Conservation (phyloP, 371 early-diverging fungal species). For the Mortierella sp. region DNA sequence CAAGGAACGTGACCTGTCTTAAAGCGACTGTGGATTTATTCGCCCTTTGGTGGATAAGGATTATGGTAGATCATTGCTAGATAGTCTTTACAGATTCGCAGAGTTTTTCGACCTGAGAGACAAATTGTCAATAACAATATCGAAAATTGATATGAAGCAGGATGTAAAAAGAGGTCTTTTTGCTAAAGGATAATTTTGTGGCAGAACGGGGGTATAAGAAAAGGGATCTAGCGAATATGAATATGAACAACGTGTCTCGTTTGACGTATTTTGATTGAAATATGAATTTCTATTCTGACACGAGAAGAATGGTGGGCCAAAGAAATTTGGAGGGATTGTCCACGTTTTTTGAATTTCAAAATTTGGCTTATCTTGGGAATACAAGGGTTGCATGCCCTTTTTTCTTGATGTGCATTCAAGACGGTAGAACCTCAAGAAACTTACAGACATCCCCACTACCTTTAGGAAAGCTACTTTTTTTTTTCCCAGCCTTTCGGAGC, state of each 20-base stretch:
- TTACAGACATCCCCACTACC: not conserved
- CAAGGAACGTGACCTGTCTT: not conserved
- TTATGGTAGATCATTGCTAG: not conserved
- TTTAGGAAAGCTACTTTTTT: no score
- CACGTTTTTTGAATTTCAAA: conserved; percentile 3
- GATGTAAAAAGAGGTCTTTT: no score
- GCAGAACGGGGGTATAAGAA: no score
- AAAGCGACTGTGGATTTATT: not conserved
- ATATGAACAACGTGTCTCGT: not conserved
- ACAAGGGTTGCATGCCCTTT: not conserved
- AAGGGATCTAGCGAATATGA: no score
- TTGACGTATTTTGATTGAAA: not conserved
- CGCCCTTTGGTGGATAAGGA: not conserved
- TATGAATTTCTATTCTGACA: not conserved
- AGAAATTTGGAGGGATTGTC: not conserved
- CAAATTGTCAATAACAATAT: no score
- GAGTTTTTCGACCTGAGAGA: no score
- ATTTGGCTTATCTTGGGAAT: not conserved
- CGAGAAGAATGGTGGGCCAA: not conserved
- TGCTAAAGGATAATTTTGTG: no score
- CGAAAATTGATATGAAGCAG: no score
- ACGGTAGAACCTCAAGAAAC: not conserved
- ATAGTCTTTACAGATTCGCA: not conserved
- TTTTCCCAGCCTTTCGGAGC: no score
- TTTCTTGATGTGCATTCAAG: not conserved